Percentiles rank a stretch among this genome's conserved stretches.
Evolutionary conservation across 1,284 basidiomycete genomes (phyloP).

Genomic region (Phlebopus sp.): DNA sequence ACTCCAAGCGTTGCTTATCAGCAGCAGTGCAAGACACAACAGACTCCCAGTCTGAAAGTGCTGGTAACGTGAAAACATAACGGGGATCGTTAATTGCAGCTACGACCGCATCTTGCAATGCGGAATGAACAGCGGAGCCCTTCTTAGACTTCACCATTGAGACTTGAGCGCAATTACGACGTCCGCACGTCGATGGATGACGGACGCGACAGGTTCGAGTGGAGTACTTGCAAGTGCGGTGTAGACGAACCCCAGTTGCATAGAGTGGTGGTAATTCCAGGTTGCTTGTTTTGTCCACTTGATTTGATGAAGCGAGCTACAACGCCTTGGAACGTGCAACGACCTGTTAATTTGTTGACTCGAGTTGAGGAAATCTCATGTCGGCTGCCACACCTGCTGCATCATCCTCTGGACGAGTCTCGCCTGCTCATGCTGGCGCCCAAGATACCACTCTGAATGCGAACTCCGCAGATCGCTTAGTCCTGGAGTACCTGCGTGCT

Average conservation of each 20-base stretch:
- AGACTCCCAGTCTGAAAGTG: slow-evolving; percentile 31
- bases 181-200: neutral
- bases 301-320: too few species aligned
- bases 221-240: neutral
- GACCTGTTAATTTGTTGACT: too few species aligned
- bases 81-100: slow-evolving; percentile 27
- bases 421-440: slow-evolving; percentile 26
- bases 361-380: slow-evolving; percentile 29
- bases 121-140: slow-evolving; percentile 9
- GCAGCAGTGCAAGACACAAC: slow-evolving; percentile 25
- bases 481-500: slow-evolving; percentile 82
- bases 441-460: slow-evolving; percentile 39
- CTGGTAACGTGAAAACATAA: slow-evolving; percentile 28
- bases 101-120: slow-evolving; percentile 25
- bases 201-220: too few species aligned
- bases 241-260: neutral
- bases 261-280: too few species aligned
- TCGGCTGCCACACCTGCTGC: slow-evolving; percentile 44
- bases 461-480: slow-evolving; percentile 54
- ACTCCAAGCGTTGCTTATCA: slow-evolving; percentile 30
- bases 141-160: slow-evolving; percentile 24
- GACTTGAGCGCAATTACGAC: neutral
- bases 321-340: neutral
- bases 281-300: too few species aligned
- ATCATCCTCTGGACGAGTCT: slow-evolving; percentile 33